Conservation (phyloP, 306 rosid genomes). For the Cucumis melo region DNA sequence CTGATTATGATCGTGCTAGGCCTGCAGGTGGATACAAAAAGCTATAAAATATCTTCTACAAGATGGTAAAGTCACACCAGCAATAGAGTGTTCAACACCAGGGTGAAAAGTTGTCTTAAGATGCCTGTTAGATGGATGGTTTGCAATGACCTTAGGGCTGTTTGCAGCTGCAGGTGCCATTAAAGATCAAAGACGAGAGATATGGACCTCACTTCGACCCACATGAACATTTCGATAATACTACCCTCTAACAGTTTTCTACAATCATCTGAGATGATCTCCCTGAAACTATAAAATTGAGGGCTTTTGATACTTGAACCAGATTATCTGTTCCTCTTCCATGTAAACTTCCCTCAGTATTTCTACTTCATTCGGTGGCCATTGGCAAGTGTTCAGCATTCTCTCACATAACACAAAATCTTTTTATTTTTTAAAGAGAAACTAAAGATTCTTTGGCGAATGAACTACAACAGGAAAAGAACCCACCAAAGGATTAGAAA, state of each 20-base stretch:
- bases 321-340: background rate
- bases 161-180: too few relatives aligned
- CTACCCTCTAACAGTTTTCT: background rate
- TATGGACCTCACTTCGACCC: background rate
- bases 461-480: background rate
- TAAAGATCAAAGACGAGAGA: background rate
- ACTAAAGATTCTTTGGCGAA: background rate
- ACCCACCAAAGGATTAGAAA: background rate
- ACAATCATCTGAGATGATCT: background rate
- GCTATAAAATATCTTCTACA: slow-evolving; percentile 39
- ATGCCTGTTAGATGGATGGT: too few relatives aligned
- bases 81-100: too few relatives aligned
- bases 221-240: background rate
- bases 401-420: background rate
- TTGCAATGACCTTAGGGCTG: too few relatives aligned
- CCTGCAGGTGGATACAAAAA: slow-evolving; percentile 72
- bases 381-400: background rate
- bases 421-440: background rate
- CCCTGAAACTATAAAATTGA: background rate
- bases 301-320: background rate
- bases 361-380: background rate
- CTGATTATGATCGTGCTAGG: slow-evolving; percentile 63
- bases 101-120: too few relatives aligned
- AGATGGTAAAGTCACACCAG: too few relatives aligned
- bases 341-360: background rate